Base-by-base conservation (phyloP, 176 grass and related monocot genomes). In the Hsuehochloa calcarea region DNA sequence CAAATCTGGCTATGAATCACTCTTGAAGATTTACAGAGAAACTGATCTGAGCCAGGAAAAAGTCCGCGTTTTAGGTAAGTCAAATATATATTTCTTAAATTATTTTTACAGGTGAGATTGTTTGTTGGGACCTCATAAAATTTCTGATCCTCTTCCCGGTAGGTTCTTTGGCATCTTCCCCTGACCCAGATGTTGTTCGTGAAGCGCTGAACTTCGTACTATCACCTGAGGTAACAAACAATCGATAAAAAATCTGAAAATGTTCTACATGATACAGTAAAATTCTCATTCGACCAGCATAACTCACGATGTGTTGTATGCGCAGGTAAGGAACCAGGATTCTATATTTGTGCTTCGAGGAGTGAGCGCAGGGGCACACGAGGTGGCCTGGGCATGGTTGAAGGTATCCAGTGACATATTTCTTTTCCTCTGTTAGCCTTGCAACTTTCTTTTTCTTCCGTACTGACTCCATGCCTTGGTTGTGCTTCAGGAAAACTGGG, bases 31-130 rank as follows among this genome's bases (percentile, higher is more conserved):
- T 74, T 98, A 95, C 43, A 91, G 91, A 82, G 96, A 98, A 89
- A 90, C 89, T 83, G 96, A 98, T 90, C 85, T 98, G 41, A 92
- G 91, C 80, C 96, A 98, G 91, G 96, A 98, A 85, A 98, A 98
- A 95, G 89, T 90, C 73, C 91, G 91, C 37, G 85, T 98, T 43
- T 89, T 98, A 90, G 85, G 96, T 92, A 87, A 74, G 43, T 80
- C 23, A 60, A 74, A 70, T 78, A 51, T 85, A 0, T 17, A 19
- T 46, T 60, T 37, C 4, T 31, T 3, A 44, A 46, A 45, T 9
- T 5, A 64, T 31, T 64, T 80, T 49, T 70, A 68, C 16, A 82
- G 5, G 15, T 65, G 43, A 72, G 11, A 12, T 20, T 54, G 14
- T 89, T 71, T 71, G 43, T 65, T 68, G 35, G 56, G 25, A 71